These are phyloP conservation scores for Luffa aegyptiaca DNA, from an alignment of 306 rosid genomes.

Conservation along the genomic window DNA sequence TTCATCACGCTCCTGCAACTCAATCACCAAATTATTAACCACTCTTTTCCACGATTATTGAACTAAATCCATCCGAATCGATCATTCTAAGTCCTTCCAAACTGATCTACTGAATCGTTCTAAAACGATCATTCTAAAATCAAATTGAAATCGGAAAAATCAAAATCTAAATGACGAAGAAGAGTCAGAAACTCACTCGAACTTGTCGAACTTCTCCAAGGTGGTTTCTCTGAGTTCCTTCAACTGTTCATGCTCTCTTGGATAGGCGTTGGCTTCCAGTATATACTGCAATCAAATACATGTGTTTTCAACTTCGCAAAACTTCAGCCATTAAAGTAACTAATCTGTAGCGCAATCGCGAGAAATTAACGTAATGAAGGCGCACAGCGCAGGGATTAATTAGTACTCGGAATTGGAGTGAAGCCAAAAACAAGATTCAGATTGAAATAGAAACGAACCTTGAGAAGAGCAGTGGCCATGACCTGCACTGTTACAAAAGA, in stretches of 20 bases:
- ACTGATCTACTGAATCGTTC: too few species aligned
- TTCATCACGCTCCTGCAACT: constrained; percentile 32
- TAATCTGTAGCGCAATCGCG: neutral
- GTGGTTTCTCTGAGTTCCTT: constrained; percentile 43
- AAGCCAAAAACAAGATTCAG: neutral
- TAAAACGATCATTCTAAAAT: neutral
- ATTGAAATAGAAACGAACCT: neutral
- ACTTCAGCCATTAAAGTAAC: neutral
- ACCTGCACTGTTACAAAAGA: neutral
- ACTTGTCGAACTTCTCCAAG: constrained; percentile 11
- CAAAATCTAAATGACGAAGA: neutral
- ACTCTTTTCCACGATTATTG: neutral
- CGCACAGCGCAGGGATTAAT: neutral
- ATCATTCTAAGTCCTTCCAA: too few species aligned
- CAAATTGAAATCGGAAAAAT: neutral
- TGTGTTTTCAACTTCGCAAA: neutral
- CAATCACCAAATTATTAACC: neutral
- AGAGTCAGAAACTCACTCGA: neutral
- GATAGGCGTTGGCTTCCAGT: constrained; percentile 29
- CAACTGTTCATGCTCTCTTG: constrained; percentile 42
- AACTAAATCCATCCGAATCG: neutral
- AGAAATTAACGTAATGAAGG: neutral
- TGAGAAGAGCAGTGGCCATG: neutral
- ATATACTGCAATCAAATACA: constrained; percentile 25
- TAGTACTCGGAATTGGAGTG: neutral